Conservation (phyloP, 169 alveolate genomes). For the Plasmodium inui region DNA sequence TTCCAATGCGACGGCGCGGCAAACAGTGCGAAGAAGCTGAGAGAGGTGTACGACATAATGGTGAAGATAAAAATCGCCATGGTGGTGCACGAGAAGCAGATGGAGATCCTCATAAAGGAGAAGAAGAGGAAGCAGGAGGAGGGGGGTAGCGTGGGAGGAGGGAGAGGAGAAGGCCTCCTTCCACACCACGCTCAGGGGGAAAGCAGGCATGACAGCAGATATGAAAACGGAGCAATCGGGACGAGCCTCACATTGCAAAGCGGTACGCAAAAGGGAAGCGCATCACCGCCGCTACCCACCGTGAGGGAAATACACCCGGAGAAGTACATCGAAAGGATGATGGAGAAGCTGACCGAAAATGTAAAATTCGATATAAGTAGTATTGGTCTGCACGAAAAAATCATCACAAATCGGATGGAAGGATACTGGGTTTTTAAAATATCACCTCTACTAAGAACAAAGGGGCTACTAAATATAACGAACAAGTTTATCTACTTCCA, state of each 20-base stretch:
- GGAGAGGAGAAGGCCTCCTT: neutral
- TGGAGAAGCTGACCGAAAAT: constrained; percentile 7
- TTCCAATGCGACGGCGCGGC: constrained; percentile 21
- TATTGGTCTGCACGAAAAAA: constrained; percentile 79
- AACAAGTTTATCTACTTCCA: constrained; percentile 86
- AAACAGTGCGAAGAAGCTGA: constrained; percentile 9
- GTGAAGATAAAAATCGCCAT: constrained; percentile 42
- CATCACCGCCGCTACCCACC: neutral
- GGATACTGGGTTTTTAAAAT: constrained; percentile 84
- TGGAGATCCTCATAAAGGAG: constrained; percentile 64
- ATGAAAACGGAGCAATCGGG: neutral
- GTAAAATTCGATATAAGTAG: constrained; percentile 78
- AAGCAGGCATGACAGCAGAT: neutral
- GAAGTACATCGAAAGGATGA: constrained; percentile 34
- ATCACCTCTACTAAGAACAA: constrained; percentile 84
- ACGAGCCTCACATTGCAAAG: neutral
- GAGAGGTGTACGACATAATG: constrained; percentile 4
- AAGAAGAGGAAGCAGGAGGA: constrained; percentile 17
- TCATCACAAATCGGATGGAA: constrained; percentile 77
- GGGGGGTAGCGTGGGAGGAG: neutral
- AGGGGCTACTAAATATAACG: constrained; percentile 86
- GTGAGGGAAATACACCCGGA: constrained; percentile 32
- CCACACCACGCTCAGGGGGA: neutral
- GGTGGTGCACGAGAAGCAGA: constrained; percentile 60
- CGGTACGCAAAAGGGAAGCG: neutral